Evolutionary conservation across 2,329 filamentous ascomycete species (phyloP), one percentile per base, ranked within the genome.

Genomic region (Sporothrix dimorphospora): DNA sequence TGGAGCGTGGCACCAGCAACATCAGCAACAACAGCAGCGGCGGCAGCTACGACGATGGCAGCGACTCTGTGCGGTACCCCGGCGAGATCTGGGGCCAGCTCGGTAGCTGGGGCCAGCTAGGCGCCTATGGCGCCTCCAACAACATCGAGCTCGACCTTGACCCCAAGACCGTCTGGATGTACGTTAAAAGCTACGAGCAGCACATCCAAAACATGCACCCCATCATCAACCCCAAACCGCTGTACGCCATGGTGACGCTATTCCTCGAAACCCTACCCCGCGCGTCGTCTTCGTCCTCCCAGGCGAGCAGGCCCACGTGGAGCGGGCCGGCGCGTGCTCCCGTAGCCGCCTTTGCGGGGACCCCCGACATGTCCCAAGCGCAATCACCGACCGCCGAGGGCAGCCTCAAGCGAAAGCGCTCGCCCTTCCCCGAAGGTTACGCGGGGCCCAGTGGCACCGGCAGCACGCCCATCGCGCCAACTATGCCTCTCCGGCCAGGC

Each of bases 161-260:
- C 5, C 81, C 85, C 68, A 73, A 76, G 0, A 86, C 81, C 45
- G 87, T 91, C 0, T 84, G 82, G 81, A 77, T 77, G 51, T 87
- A 90, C 72, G 86, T 90, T 12, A 76, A 84, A 53, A 87, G 85
- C 75, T 91, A 89, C 79, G 85, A 88, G 78, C 81, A 86, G 0
- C 83, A 90, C 75, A 89, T 91, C 42, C 84, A 91, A 69, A 90
- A 86, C 75, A 89, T 91, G 86, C 89, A 91, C 74, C 89, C 89
- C 6, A 86, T 91, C 72, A 84, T 91, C 34, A 83, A 86, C 27
- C 86, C 86, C 1, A 81, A 79, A 42, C 82, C 86, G 51, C 81
- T 91, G 8, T 80, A 86, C 49, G 82, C 82, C 14, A 85, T 87
- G 82, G 85, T 88, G 14, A 83, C 79, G 49, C 79, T 85, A 16